Evolutionary conservation across 495 filamentous ascomycete genomes (phyloP).

Genomic region (Penicillium ochrochloron): DNA sequence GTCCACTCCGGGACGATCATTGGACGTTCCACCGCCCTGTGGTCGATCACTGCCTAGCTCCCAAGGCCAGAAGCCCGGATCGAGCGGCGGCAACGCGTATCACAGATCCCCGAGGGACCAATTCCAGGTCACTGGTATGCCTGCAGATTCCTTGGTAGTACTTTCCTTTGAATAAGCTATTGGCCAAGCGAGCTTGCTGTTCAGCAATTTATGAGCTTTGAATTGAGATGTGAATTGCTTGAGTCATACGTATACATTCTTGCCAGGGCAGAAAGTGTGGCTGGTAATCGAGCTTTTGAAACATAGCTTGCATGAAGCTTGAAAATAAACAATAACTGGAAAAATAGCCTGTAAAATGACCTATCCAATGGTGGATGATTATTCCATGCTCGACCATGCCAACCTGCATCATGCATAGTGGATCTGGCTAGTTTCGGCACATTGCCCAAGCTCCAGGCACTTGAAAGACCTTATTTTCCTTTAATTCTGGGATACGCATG

Average conservation of each 20-base stretch:
- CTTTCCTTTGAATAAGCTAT: not conserved
- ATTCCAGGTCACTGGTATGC: constrained; percentile 10
- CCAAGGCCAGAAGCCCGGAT: not conserved
- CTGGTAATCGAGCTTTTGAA: not conserved
- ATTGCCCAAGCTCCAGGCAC: not conserved
- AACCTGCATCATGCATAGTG: not conserved
- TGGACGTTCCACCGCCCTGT: constrained; percentile 5
- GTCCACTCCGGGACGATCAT: not conserved
- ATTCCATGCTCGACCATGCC: not conserved
- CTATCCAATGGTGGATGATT: constrained; percentile 9
- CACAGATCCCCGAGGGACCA: constrained; percentile 1
- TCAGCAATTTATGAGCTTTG: not conserved
- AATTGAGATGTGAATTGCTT: not conserved
- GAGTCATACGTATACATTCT: not conserved
- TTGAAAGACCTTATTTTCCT: not conserved
- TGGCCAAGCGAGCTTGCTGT: not conserved
- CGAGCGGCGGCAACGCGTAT: constrained; percentile 2
- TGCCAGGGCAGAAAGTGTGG: not conserved
- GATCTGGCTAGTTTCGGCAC: not conserved
- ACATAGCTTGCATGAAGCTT: not conserved
- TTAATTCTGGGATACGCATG: constrained; percentile 4
- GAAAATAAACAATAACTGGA: not conserved
- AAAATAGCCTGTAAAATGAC: not conserved
- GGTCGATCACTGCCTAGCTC: constrained; percentile 4
- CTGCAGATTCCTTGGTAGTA: constrained; percentile 7